Conservation (phyloP, 2,329 filamentous ascomycete species). For the Hirsutella rhossiliensis region DNA sequence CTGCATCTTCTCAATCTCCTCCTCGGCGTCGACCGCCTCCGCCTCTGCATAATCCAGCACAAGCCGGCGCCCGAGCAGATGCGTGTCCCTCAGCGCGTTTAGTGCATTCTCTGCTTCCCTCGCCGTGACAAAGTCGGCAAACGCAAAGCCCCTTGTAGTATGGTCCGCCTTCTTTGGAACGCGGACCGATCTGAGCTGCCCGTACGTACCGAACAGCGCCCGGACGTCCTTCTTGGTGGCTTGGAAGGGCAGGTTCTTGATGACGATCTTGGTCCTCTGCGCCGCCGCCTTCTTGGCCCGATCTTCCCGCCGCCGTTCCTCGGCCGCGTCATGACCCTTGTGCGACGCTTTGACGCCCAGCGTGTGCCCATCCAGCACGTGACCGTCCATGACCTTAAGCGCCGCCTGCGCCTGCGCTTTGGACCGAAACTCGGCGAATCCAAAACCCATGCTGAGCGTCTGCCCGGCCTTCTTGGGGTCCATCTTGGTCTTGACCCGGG, state of each 20-base stretch:
- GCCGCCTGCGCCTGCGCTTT: constrained; percentile 71
- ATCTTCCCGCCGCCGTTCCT: constrained; percentile 75
- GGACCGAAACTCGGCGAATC: constrained; percentile 79
- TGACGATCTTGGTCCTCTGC: constrained; percentile 80
- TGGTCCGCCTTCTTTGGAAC: constrained; percentile 92
- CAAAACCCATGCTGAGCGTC: constrained; percentile 91
- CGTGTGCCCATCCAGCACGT: constrained; percentile 76
- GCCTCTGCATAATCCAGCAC: constrained; percentile 86
- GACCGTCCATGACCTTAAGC: constrained; percentile 74
- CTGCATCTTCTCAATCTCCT: constrained; percentile 94
- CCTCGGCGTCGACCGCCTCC: constrained; percentile 83
- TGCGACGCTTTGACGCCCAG: constrained; percentile 79
- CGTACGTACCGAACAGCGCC: constrained; percentile 76
- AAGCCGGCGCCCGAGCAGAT: constrained; percentile 79
- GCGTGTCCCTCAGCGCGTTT: constrained; percentile 81
- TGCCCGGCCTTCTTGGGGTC: constrained; percentile 86
- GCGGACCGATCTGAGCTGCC: constrained; percentile 81
- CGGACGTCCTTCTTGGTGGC: constrained; percentile 86
- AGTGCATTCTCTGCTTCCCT: constrained; percentile 86
- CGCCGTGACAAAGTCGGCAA: constrained; percentile 87
- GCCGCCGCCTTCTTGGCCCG: constrained; percentile 66
- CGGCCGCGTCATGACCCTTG: constrained; percentile 74
- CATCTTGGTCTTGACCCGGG: constrained; percentile 82
- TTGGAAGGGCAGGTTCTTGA: constrained; percentile 98
- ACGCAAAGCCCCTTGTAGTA: constrained; percentile 83